These are phyloP conservation scores for Globisporangium camurandrum DNA, from an alignment of 352 stramenopile genomes.

Conservation along the genomic window DNA sequence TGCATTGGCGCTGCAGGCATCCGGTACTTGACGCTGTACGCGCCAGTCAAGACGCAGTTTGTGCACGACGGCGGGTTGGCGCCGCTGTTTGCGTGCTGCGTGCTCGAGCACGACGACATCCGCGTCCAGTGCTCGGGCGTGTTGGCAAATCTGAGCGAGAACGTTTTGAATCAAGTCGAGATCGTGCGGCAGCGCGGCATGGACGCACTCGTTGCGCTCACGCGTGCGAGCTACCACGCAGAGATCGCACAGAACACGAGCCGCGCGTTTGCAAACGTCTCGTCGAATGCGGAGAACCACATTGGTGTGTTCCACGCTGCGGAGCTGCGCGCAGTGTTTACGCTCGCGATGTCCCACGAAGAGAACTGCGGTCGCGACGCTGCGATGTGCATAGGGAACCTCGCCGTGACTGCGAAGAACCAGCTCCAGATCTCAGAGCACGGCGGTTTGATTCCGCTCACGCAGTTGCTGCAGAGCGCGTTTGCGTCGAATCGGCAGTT, in stretches of 20 bases:
- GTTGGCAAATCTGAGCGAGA: conserved; percentile 90
- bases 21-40: conserved; percentile 83
- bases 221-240: conserved; percentile 45
- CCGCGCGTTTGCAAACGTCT: conserved; percentile 87
- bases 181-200: conserved; percentile 79
- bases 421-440: conserved; percentile 84
- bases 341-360: conserved; percentile 56
- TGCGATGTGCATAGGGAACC: conserved; percentile 90
- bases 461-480: conserved; percentile 59
- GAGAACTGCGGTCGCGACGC: conserved; percentile 88
- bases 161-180: conserved; percentile 84
- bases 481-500: conserved; percentile 77
- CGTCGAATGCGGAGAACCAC: conserved; percentile 90
- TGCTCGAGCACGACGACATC: conserved; percentile 66
- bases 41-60: conserved; percentile 57
- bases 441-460: conserved; percentile 80
- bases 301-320: conserved; percentile 77
- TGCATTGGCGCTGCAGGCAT: conserved; percentile 84
- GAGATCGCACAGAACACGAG: conserved; percentile 87
- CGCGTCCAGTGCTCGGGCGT: conserved; percentile 84
- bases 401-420: conserved; percentile 88
- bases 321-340: conserved; percentile 76
- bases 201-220: conserved; percentile 55
- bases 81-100: conserved; percentile 57
- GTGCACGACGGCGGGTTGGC: conserved; percentile 59